Evolutionary conservation across 768 basidiomycete species (phyloP).

Genomic region (Psilocybe tampanensis): DNA sequence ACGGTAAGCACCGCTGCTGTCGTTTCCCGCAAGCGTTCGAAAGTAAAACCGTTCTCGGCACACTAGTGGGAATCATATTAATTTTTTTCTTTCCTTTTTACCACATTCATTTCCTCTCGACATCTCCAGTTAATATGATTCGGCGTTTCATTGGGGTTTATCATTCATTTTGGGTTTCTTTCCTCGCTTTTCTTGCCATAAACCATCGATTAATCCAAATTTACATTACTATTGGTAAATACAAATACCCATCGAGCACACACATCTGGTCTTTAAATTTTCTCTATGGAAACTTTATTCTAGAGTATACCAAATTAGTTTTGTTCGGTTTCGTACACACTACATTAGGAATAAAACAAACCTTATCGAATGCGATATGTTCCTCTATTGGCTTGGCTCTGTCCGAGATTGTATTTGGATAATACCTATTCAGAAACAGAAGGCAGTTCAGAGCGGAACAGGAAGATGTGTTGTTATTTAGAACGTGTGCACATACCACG

Average conservation of each 20-base stretch:
- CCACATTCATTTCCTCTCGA: not conserved
- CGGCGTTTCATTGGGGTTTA: too few relatives aligned
- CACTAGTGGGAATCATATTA: not conserved
- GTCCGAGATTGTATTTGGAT: slow-evolving; percentile 52
- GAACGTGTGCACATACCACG: slow-evolving; percentile 55
- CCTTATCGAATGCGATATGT: slow-evolving; percentile 83
- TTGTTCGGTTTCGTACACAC: not conserved
- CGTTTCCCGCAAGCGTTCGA: not conserved
- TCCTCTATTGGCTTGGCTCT: slow-evolving; percentile 64
- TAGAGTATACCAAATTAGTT: slow-evolving; percentile 12
- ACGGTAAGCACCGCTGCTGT: not conserved
- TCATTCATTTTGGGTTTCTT: not conserved
- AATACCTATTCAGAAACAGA: slow-evolving; percentile 52
- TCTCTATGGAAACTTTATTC: slow-evolving; percentile 40
- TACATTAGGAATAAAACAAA: slow-evolving; percentile 17
- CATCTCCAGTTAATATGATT: too few relatives aligned
- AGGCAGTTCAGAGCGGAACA: not conserved
- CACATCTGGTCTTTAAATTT: not conserved
- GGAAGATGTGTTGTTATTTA: too few relatives aligned
- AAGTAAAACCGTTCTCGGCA: not conserved
- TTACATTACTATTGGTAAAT: not conserved
- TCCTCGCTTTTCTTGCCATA: not conserved
- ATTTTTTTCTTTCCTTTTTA: not conserved
- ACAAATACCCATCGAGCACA: not conserved
- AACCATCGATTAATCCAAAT: not conserved